Percentiles rank a stretch among this genome's conserved stretches.
phyloP scores from a whole-genome alignment of 2,329 filamentous ascomycete species.

The Tolypocladium tundrense region DNA sequence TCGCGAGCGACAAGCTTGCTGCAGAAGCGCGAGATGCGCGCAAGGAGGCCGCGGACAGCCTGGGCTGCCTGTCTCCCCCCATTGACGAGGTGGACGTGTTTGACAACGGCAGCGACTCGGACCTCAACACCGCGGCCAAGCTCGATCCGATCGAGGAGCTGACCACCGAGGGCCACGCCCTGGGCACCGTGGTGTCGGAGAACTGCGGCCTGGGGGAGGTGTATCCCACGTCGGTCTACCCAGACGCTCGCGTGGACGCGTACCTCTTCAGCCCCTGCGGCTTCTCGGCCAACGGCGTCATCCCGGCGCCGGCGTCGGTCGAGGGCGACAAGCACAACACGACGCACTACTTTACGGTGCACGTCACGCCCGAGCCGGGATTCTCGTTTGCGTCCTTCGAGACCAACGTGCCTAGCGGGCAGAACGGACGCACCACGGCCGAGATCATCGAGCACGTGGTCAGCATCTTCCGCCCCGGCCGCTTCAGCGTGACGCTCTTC shows the following conservation, averaged over 20 bases:
- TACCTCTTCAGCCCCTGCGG: conserved; percentile 96
- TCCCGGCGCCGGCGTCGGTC: conserved; percentile 57
- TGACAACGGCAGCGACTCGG: conserved; percentile 49
- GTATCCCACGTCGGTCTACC: conserved; percentile 78
- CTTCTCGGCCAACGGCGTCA: conserved; percentile 92
- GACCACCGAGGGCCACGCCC: conserved; percentile 85
- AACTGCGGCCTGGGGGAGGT: conserved; percentile 80
- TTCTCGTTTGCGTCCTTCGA: conserved; percentile 98
- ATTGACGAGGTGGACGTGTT: conserved; percentile 71
- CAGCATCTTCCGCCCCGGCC: conserved; percentile 91
- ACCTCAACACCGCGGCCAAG: conserved; percentile 42
- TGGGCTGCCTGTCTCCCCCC: conserved; percentile 45
- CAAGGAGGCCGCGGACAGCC: conserved; percentile 45
- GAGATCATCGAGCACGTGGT: conserved; percentile 93
- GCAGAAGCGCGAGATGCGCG: conserved; percentile 55
- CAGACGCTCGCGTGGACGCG: conserved; percentile 86
- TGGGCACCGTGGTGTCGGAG: conserved; percentile 88
- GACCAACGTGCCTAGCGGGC: conserved; percentile 87
- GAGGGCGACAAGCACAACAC: conserved; percentile 27
- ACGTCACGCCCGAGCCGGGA: conserved; percentile 92
- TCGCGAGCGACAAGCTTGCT: conserved; percentile 72
- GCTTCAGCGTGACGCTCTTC: conserved; percentile 94
- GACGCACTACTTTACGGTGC: conserved; percentile 94
- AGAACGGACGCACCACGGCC: conserved; percentile 77
- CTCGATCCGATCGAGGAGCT: conserved; percentile 58